Evolutionary conservation across 2,329 filamentous ascomycete genomes (phyloP), one percentile per base, ranked within the genome.

Genomic region (Raffaelea deltoideospora): DNA sequence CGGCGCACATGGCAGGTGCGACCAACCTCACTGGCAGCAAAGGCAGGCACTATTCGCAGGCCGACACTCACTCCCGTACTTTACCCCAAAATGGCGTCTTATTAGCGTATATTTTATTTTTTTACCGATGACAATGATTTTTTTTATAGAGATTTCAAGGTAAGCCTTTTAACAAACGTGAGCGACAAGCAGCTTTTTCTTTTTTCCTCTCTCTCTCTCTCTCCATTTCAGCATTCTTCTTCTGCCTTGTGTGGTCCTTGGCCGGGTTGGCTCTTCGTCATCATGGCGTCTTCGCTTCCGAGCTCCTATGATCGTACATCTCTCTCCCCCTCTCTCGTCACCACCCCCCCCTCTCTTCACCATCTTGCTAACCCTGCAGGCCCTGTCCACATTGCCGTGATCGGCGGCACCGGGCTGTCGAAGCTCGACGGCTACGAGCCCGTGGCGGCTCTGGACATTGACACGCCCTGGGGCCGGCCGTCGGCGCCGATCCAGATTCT

Each of bases 331-430:
- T 17, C 33, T 21, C 13, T 13, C 17, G n/a, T 20, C 9, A 11
- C 15, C 23, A 20, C 1, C 13, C 21, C 15, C 10, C 30, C 13
- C 20, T n/a, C 26, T 14, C 15, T 10, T 14, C 14, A 13, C 22
- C 35, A 17, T 13, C 2, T 31, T 24, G 9, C 36, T 34, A 10
- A 31, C 34, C 34, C 20, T 15, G 23, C 41, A 80, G 77, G 67
- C 37, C 71, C 77, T 37, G 77, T 92, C 50, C 74, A 77, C 48
- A 90, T 95, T 52, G 88, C 81, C 55, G 81, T 93, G 38, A 86
- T 94, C 48, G 87, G 87, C 57, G 90, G 90, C 50, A 98, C 90
- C 28, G 90, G 90, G 37, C 79, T 98, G 44, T 76, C 80, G 56
- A 77, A 84, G 48, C 79, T 98, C 47, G 79, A 85, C 21, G 79